Conservation (phyloP, 2,329 filamentous ascomycete genomes). For the Epichloe scottii region DNA sequence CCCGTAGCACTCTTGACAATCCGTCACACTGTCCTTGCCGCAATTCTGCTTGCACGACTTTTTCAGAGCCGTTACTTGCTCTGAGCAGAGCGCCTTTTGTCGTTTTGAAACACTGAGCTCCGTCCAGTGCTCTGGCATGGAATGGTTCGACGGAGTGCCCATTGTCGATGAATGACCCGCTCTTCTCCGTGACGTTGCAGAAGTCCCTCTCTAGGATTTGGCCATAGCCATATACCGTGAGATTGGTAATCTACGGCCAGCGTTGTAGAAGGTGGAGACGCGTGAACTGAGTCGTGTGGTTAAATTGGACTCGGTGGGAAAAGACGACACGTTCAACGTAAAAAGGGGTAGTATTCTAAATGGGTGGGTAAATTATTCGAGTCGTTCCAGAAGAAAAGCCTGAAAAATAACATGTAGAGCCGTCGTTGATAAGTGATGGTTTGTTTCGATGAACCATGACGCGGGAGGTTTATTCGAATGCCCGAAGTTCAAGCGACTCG, state of each 20-base stretch:
- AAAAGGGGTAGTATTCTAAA: too few relatives aligned
- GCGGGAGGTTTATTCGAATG: too few relatives aligned
- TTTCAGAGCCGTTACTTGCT: conserved; percentile 30
- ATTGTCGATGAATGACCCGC: conserved; percentile 11
- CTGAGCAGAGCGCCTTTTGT: conserved; percentile 23
- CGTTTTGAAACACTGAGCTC: conserved; percentile 22
- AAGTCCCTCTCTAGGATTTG: not conserved
- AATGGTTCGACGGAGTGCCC: conserved; percentile 13
- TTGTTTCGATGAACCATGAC: too few relatives aligned
- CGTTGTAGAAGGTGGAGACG: too few relatives aligned
- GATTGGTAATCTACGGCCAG: not conserved
- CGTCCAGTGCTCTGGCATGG: conserved; percentile 27
- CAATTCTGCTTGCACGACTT: conserved; percentile 30
- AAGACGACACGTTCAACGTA: too few relatives aligned
- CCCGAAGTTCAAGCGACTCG: conserved; percentile 5
- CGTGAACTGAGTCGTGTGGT: too few relatives aligned
- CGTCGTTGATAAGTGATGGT: too few relatives aligned
- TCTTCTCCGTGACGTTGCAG: not conserved
- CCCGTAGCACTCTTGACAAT: conserved; percentile 36
- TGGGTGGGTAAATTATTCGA: too few relatives aligned
- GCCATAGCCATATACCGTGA: not conserved
- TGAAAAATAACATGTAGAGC: too few relatives aligned
- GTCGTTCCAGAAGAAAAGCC: too few relatives aligned
- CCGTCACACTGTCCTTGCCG: conserved; percentile 27
- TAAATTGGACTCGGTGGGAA: too few relatives aligned